Evolutionary conservation across 495 filamentous ascomycete species (phyloP), one percentile per base, ranked within the genome.

Genomic region (Hyaloscypha finlandica): DNA sequence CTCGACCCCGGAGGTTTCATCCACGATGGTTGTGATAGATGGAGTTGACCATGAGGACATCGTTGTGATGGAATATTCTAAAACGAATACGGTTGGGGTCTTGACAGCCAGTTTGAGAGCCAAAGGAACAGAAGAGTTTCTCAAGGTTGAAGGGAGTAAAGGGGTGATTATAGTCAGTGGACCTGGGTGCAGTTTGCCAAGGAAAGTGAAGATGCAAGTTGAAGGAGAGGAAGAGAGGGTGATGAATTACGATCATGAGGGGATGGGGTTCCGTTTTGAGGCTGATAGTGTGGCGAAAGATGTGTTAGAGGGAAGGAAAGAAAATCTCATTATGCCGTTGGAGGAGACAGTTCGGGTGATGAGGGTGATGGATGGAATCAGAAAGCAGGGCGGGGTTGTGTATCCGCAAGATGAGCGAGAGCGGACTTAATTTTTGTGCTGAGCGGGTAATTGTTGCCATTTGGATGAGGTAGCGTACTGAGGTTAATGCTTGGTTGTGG

Each of bases 291-390:
- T 84, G 63, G 89, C 85, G 37, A 76, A 85, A n/a, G 89, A 87
- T 71, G 69, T 92, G 59, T 77, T 84, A 61, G 86, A 90, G 77
- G 86, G 88, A 33, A 87, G 83, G 77, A 68, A 81, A 60, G 86
- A 93, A 76, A 88, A 86, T 71, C 83, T 87, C 55, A 74, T 74
- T 6, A 75, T 90, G 80, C 76, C 83, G 4, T 84, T 83, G 81
- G 82, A 85, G 64, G 90, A 93, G 79, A 90, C 87, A 70, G 78
- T 92, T 59, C 79, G 86, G 29, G 88, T 92, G 45, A 91, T 92
- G 86, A 82, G 86, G 72, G 80, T 86, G 8, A 90, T 92, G 86
- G 90, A 93, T 83, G 82, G 86, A 77, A 87, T 91, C 12, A 78
- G 91, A 66, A 79, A 76, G 70, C 83, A 89, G 78, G 81, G 82